Percentiles rank a stretch among this genome's conserved stretches.
Evolutionary conservation across 1,139 yeast genomes (phyloP).

Genomic region (Eremothecium sinecaudum): DNA sequence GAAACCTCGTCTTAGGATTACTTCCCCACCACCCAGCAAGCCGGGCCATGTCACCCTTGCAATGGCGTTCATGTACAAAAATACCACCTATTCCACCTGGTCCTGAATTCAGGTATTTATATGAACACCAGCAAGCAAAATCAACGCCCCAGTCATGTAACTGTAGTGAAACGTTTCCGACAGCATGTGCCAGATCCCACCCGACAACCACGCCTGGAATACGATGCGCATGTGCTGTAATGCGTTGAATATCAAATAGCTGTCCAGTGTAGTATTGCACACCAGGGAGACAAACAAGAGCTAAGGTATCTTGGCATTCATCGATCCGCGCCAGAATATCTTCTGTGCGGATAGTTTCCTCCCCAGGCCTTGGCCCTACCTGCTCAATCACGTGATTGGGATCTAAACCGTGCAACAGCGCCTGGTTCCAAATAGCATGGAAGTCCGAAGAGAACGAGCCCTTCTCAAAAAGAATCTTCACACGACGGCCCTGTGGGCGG

Average conservation of each 20-base stretch:
- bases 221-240: slow-evolving; percentile 52
- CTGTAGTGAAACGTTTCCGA: slow-evolving; percentile 67
- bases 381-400: slow-evolving; percentile 56
- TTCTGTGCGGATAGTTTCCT: slow-evolving; percentile 49
- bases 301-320: slow-evolving; percentile 51
- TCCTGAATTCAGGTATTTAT: slow-evolving; percentile 83
- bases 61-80: slow-evolving; percentile 52
- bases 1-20: slow-evolving; percentile 55
- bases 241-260: slow-evolving; percentile 57
- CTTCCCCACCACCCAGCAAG: slow-evolving; percentile 99
- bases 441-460: slow-evolving; percentile 89
- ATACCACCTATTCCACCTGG: slow-evolving; percentile 89
- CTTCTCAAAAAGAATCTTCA: slow-evolving; percentile 72
- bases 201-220: slow-evolving; percentile 53
- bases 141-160: slow-evolving; percentile 87
- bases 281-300: slow-evolving; percentile 75
- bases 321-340: slow-evolving; percentile 52
- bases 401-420: slow-evolving; percentile 45
- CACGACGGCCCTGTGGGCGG: slow-evolving; percentile 48
- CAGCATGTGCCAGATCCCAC: slow-evolving; percentile 96
- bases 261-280: slow-evolving; percentile 93
- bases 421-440: slow-evolving; percentile 75
- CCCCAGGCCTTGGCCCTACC: slow-evolving; percentile 47
- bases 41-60: slow-evolving; percentile 46
- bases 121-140: slow-evolving; percentile 91